Evolutionary conservation across 2,329 filamentous ascomycete species (phyloP), one percentile per base, ranked within the genome.

Genomic region (Sclerotinia minor): DNA sequence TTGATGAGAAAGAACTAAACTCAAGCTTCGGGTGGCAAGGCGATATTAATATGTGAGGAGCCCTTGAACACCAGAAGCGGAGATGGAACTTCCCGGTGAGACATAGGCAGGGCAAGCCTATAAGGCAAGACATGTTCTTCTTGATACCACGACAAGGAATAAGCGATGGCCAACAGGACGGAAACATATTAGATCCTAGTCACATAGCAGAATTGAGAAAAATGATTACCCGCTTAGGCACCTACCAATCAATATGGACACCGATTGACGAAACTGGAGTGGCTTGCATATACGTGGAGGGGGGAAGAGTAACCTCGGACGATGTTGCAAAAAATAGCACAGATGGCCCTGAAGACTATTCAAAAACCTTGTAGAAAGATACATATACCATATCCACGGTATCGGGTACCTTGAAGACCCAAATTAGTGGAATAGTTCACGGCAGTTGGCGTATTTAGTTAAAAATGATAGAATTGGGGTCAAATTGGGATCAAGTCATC

Each of bases 281-380:
- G 65, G 65, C 65, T 63, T 67, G 65, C 65, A 61, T 61, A 67
- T 67, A 67, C 65, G 65, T 67, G 55, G 49, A 66, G 26, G 47
- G 45, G 49, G 35, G 6, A 49, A 32, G 54, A 65, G n/a, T n/a
- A 47, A 24, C 44, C 44, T 58, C 38, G 26, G 44, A 41, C 55
- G 44, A 66, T 66, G 64, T 60, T 66, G 63, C 65, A 47, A 63
- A 57, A 63, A 50, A 52, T 57, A 44, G 44, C 47, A 61, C 53
- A 47, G 45, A 17, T 24, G 32, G 55, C 64, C 65, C 55, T 61
- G 24, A 63, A 66, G 65, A 66, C 44, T 60, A 38, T 53, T 41
- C 45, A 61, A 59, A 64, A 61, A 53, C 55, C 65, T 61, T 67
- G 65, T 32, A 63, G 55, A 67, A 17, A 47, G 50, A 60, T 32